phyloP scores from a whole-genome alignment of 495 filamentous ascomycete genomes.

The Penicillium canariense region DNA sequence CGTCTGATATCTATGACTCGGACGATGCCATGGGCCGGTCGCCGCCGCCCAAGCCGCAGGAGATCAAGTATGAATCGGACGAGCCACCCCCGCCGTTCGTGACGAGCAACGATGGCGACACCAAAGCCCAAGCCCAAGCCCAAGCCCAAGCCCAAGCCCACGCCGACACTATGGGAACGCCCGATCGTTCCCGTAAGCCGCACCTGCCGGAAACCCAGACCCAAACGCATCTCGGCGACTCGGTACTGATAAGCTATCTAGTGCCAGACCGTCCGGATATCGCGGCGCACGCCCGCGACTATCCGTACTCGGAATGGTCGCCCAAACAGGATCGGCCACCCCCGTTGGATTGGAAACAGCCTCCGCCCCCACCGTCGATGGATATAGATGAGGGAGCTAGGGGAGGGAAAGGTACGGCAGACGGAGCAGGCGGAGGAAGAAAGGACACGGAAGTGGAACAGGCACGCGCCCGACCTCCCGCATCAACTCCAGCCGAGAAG shows the following conservation, averaged over 20 bases:
- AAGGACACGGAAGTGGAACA: not conserved
- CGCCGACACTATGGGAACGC: slow-evolving; percentile 28
- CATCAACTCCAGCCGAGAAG: not conserved
- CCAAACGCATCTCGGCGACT: slow-evolving; percentile 38
- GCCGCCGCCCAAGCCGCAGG: slow-evolving; percentile 25
- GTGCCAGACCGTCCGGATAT: slow-evolving; percentile 47
- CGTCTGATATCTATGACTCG: slow-evolving; percentile 42
- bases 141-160: slow-evolving; percentile 3
- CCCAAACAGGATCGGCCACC: slow-evolving; percentile 10
- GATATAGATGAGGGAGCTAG: not conserved
- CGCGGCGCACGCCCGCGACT: slow-evolving; percentile 28
- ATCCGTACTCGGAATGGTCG: slow-evolving; percentile 17
- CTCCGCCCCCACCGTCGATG: not conserved
- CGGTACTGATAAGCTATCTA: slow-evolving; percentile 48
- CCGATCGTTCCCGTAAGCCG: slow-evolving; percentile 35
- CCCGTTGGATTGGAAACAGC: not conserved
- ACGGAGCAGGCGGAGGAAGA: not conserved
- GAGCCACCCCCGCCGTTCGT: slow-evolving; percentile 33
- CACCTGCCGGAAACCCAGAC: slow-evolving; percentile 33
- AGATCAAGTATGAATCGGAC: slow-evolving; percentile 25
- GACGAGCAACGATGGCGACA: slow-evolving; percentile 8
- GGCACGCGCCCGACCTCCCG: not conserved
- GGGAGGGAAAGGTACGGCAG: too few relatives aligned
- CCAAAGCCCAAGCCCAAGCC: slow-evolving; percentile 3
- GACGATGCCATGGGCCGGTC: slow-evolving; percentile 42